These are phyloP conservation scores for Puccinia polysora DNA, from an alignment of 1,284 basidiomycete species.

Conservation along the genomic window DNA sequence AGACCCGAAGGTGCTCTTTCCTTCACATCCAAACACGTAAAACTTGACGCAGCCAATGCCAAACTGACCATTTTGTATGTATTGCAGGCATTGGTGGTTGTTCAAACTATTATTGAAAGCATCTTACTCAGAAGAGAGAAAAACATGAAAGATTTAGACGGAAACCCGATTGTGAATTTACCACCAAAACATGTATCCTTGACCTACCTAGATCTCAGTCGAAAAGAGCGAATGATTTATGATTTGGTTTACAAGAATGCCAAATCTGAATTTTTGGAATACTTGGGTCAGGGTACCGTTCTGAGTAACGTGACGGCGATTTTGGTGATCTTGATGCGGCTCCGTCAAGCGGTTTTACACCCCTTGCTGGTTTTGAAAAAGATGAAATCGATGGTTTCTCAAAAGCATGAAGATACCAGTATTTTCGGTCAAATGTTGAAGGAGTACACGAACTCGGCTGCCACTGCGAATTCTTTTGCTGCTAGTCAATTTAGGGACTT, in stretches of 20 bases:
- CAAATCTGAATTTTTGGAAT: constrained; percentile 30
- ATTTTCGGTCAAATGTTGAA: constrained; percentile 1
- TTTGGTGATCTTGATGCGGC: constrained; percentile 23
- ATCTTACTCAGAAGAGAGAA: constrained; percentile 89
- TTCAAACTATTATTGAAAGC: constrained; percentile 77
- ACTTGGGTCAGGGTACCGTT: constrained; percentile 28
- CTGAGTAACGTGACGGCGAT: constrained; percentile 34
- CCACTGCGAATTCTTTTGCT: background rate
- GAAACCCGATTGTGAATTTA: constrained; percentile 74
- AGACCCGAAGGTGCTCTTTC: constrained; percentile 33
- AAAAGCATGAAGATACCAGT: background rate
- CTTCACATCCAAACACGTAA: background rate
- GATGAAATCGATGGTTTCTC: background rate
- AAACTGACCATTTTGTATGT: constrained; percentile 67
- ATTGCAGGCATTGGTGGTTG: constrained; percentile 76
- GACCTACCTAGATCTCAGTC: constrained; percentile 17
- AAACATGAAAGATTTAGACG: constrained; percentile 81
- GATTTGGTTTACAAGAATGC: constrained; percentile 40
- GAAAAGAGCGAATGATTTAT: constrained; percentile 29
- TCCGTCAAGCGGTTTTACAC: constrained; percentile 35
- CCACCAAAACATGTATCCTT: constrained; percentile 64
- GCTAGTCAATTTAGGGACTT: constrained; percentile 14
- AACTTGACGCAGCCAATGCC: constrained; percentile 41
- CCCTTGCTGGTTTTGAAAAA: constrained; percentile 26
- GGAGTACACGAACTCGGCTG: background rate